Evolutionary conservation across 2,329 filamentous ascomycete genomes (phyloP), one percentile per base, ranked within the genome.

Genomic region (Westerdykella ornata): DNA sequence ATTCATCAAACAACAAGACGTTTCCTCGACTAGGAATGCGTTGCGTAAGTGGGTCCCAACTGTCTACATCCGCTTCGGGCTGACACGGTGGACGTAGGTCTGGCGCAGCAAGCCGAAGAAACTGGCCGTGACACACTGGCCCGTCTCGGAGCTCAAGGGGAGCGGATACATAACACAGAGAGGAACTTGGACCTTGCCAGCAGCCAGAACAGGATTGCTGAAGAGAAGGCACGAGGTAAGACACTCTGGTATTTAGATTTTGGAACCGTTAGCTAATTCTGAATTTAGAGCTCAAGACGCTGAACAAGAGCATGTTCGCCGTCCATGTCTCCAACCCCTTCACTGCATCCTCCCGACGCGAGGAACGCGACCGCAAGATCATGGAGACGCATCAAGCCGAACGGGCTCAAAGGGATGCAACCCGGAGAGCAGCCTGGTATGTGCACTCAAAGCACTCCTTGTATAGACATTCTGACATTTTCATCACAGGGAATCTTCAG

Each of bases 281-380:
- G 3, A 7, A 2, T 9, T 11, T 26, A 26, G 88, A 95, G 60
- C 72, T 96, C 29, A 90, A 90, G 70, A 86, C 79, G 1, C 72
- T 94, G 37, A 94, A 96, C 67, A 75, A 84, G 48, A 88, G 83
- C 70, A 94, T 96, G 88, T 95, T 95, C 59, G 85, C 86, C 4
- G 78, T 89, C 16, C 84, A 88, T 57, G 82, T 89, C 15, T 44
- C 49, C 31, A 62, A 58, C 29, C 14, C 70, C 4, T 72, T 95
- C 62, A 92, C 85, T 0, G 80, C 79, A 12, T 80, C 77, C 47
- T 57, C 54, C 6, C 49, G 65, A 35, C 52, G 54, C 31, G 52
- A 77, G 75, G 51, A 59, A 26, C 54, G 59, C 18, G 85, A 92
- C 49, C 73, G 82, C 38, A 74, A 78, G 41, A 76, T 85, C 34